Percentiles rank a stretch among this genome's conserved stretches.
Conservation (phyloP, 257 asterid species). For the Knoxia roxburghii region DNA sequence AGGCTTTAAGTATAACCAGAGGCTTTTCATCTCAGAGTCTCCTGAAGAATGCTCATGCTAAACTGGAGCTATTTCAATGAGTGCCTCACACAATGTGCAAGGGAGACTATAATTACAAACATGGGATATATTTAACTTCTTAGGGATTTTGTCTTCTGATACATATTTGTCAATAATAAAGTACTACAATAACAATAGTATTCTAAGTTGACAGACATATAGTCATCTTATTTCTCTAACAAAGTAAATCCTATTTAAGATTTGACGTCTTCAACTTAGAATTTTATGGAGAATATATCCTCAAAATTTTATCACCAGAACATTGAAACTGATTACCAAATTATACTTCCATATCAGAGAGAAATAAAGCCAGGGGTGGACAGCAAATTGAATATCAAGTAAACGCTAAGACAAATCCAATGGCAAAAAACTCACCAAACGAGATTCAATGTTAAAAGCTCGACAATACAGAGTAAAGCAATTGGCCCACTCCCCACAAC, state of each 20-base stretch:
- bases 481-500: constrained; percentile 99
- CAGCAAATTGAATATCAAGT: background rate
- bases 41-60: too few relatives aligned
- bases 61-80: too few relatives aligned
- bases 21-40: too few relatives aligned
- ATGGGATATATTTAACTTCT: too few relatives aligned
- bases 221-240: background rate
- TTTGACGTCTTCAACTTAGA: background rate
- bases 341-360: background rate
- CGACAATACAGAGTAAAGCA: constrained; percentile 95
- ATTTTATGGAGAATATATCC: background rate
- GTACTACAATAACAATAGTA: too few relatives aligned
- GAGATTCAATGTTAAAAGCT: constrained; percentile 88
- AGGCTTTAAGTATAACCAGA: too few relatives aligned
- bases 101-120: too few relatives aligned
- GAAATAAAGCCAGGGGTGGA: background rate
- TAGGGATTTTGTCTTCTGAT: too few relatives aligned
- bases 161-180: too few relatives aligned
- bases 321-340: background rate
- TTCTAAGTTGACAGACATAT: too few relatives aligned
- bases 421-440: constrained; percentile 53
- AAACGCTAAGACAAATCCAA: background rate
- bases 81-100: too few relatives aligned
- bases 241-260: background rate
- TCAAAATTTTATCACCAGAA: background rate